Percentiles rank a stretch among this genome's conserved stretches.
phyloP scores from a whole-genome alignment of 306 rosid species.

The Gillenia trifoliata region DNA sequence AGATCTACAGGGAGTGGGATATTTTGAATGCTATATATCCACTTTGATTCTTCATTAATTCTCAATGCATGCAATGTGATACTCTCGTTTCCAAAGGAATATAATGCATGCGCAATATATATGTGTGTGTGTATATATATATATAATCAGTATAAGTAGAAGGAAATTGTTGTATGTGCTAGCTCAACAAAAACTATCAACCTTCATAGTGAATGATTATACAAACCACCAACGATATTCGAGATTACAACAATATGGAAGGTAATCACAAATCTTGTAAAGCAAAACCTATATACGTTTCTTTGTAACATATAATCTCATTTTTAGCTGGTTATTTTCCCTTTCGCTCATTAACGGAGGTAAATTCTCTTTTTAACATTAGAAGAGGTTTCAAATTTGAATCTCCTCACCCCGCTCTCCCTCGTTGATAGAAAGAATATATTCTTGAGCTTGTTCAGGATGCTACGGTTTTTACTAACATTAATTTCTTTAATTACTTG shows the following conservation, averaged over 20 bases:
- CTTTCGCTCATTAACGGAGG: too few species aligned
- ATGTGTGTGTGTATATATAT: too few species aligned
- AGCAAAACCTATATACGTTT: too few species aligned
- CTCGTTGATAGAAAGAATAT: too few species aligned
- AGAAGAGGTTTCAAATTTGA: too few species aligned
- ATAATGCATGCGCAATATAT: not conserved
- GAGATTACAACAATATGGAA: not conserved
- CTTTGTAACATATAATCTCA: not conserved
- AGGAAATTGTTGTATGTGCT: not conserved
- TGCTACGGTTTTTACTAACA: not conserved
- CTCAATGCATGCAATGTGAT: not conserved
- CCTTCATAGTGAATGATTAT: not conserved
- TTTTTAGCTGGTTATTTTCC: not conserved
- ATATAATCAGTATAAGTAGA: not conserved
- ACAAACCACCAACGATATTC: not conserved
- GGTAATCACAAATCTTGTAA: not conserved
- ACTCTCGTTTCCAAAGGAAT: not conserved
- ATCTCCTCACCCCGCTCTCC: too few species aligned
- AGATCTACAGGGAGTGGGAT: too few species aligned
- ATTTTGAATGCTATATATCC: not conserved
- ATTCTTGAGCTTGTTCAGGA: not conserved
- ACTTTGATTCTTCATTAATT: conserved; percentile 4
- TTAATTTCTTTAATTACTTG: not conserved
- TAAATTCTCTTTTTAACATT: too few species aligned
- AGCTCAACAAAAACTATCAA: not conserved